phyloP scores from a whole-genome alignment of 2,329 filamentous ascomycete species.

The Pseudopyricularia cyperi region DNA sequence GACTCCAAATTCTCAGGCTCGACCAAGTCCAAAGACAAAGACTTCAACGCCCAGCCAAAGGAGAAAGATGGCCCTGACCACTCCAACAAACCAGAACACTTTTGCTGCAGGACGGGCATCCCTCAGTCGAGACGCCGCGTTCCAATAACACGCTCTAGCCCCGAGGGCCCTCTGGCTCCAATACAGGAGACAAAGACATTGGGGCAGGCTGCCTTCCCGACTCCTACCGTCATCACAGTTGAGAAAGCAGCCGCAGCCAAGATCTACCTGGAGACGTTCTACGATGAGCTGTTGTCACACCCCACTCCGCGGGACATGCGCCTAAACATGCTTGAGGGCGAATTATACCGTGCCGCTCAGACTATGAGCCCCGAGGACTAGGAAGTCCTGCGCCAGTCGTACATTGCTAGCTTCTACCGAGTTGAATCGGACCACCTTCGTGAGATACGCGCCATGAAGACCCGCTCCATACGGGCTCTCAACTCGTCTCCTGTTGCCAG shows the following conservation, averaged over 20 bases:
- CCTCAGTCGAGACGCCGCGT: slow-evolving; percentile 13
- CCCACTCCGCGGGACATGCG: slow-evolving; percentile 48
- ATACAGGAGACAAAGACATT: slow-evolving; percentile 20
- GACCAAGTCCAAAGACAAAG: slow-evolving; percentile 1
- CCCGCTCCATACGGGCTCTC: slow-evolving; percentile 32
- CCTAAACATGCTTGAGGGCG: slow-evolving; percentile 46
- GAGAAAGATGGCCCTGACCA: slow-evolving; percentile 5
- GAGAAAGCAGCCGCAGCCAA: slow-evolving; percentile 73
- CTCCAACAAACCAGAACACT: background rate
- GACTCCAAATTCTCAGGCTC: slow-evolving; percentile 24
- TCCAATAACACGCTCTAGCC: slow-evolving; percentile 10
- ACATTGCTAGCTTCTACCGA: slow-evolving; percentile 32
- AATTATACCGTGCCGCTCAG: slow-evolving; percentile 36
- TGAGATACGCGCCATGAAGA: slow-evolving; percentile 56
- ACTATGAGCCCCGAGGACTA: slow-evolving; percentile 43
- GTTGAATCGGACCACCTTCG: slow-evolving; percentile 63
- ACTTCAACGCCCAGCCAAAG: slow-evolving; percentile 6
- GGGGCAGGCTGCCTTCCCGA: slow-evolving; percentile 2
- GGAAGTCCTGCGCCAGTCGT: slow-evolving; percentile 33
- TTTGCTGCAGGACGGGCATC: background rate
- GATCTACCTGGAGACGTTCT: slow-evolving; percentile 75
- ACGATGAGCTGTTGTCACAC: slow-evolving; percentile 51
- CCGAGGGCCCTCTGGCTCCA: slow-evolving; percentile 15
- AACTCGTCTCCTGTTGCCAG: slow-evolving; percentile 14
- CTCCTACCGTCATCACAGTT: slow-evolving; percentile 42